Conservation (phyloP, 805 yeast genomes). For the Pichia deserticola region DNA sequence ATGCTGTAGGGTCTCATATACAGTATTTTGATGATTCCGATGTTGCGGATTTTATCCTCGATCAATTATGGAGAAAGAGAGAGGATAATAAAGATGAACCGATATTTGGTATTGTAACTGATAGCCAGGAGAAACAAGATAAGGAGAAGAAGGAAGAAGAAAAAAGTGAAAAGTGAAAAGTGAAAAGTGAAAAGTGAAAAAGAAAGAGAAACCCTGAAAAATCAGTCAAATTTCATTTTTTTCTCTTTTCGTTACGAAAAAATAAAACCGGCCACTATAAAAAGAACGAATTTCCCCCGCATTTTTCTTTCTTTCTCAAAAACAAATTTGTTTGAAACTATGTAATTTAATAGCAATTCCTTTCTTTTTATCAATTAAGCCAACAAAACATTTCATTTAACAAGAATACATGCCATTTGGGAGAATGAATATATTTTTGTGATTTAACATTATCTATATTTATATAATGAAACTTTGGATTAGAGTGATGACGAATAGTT, state of each 20-base stretch:
- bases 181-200: not conserved
- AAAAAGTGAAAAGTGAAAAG: not conserved
- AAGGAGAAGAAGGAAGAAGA: not conserved
- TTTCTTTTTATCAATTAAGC: too few relatives aligned
- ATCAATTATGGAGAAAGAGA: conserved; percentile 37
- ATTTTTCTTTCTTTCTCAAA: too few relatives aligned
- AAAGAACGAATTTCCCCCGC: too few relatives aligned
- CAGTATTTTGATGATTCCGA: conserved; percentile 83
- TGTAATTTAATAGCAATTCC: too few relatives aligned
- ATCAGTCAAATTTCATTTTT: too few relatives aligned
- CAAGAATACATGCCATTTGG: not conserved
- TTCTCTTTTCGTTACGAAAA: too few relatives aligned
- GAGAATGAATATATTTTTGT: not conserved
- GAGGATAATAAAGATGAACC: not conserved
- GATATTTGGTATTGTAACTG: too few relatives aligned
- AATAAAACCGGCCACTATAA: too few relatives aligned
- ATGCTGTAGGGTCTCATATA: conserved; percentile 82
- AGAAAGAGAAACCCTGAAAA: not conserved
- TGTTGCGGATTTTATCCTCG: conserved; percentile 68
- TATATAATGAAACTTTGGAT: not conserved
- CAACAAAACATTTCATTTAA: too few relatives aligned
- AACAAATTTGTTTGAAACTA: too few relatives aligned
- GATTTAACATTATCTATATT: too few relatives aligned
- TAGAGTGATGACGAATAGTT: conserved; percentile 24
- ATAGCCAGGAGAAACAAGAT: too few relatives aligned